Percentiles rank a stretch among this genome's conserved stretches.
Evolutionary conservation across 78 protist genomes (phyloP).

Genomic region (Polysphondylium violaceum): DNA sequence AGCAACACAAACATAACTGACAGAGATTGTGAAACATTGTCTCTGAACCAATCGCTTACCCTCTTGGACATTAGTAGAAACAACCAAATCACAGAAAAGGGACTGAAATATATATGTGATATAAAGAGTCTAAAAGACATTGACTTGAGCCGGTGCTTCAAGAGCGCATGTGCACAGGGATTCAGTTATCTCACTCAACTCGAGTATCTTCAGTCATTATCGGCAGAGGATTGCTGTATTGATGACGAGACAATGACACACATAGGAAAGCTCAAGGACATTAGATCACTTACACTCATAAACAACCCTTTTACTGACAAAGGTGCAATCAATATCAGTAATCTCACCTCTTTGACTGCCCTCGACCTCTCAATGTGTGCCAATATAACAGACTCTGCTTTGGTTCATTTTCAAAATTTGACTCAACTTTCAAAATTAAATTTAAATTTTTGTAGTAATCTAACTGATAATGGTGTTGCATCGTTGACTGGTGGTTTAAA

Average conservation of each 20-base stretch:
- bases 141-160: conserved; percentile 11
- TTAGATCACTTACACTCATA: conserved; percentile 34
- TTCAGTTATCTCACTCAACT: not conserved
- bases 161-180: conserved; percentile 3
- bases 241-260: conserved; percentile 25
- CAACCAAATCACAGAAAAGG: not conserved
- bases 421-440: conserved; percentile 68
- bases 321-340: conserved; percentile 51
- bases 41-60: not conserved
- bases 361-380: conserved; percentile 70
- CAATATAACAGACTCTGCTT: conserved; percentile 34
- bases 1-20: conserved; percentile 17
- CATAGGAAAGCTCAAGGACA: conserved; percentile 14
- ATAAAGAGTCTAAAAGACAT: conserved; percentile 14
- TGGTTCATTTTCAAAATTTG: conserved; percentile 19
- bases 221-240: conserved; percentile 33
- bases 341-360: conserved; percentile 12
- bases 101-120: conserved; percentile 6
- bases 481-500: conserved; percentile 44
- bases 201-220: not conserved
- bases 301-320: conserved; percentile 51
- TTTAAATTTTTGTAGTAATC: conserved; percentile 61
- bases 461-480: conserved; percentile 47
- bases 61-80: conserved; percentile 42
- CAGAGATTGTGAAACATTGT: not conserved